Evolutionary conservation across 148 eudicot genomes (phyloP).

Genomic region (Camellia sinensis): DNA sequence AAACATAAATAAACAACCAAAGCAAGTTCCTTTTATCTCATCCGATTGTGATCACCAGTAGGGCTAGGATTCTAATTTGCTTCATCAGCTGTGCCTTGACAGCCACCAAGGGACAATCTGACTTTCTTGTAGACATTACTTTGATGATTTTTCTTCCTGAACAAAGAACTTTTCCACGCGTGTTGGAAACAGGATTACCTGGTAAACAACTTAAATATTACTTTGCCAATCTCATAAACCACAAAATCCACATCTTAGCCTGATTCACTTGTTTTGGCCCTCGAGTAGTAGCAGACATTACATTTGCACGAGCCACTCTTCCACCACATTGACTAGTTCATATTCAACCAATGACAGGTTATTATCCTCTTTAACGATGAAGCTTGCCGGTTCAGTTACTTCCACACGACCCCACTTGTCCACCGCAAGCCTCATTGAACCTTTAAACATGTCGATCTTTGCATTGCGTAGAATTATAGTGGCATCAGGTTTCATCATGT

Average conservation of each 20-base stretch:
- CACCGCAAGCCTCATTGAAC: constrained; percentile 36
- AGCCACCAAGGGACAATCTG: constrained; percentile 6
- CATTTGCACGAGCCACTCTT: constrained; percentile 11
- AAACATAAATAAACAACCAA: constrained; percentile 8
- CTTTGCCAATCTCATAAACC: constrained; percentile 18
- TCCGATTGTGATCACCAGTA: neutral
- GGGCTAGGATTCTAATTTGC: neutral
- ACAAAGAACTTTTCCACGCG: constrained; percentile 14
- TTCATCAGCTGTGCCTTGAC: constrained; percentile 6
- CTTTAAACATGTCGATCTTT: constrained; percentile 36
- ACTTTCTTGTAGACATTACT: neutral
- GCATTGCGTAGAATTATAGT: constrained; percentile 28
- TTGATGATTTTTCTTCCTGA: constrained; percentile 14
- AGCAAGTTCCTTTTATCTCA: neutral
- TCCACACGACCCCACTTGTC: constrained; percentile 36
- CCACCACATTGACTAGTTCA: constrained; percentile 30
- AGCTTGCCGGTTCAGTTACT: constrained; percentile 28
- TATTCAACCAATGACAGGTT: constrained; percentile 32
- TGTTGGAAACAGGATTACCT: constrained; percentile 5
- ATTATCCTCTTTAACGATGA: constrained; percentile 30
- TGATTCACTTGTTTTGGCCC: constrained; percentile 20
- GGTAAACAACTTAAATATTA: constrained; percentile 16
- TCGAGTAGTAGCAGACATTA: neutral
- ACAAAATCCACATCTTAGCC: constrained; percentile 12
- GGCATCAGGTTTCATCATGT: constrained; percentile 25